Conservation (phyloP, 1,139 yeast genomes). For the Magnusiomyces clavatus region DNA sequence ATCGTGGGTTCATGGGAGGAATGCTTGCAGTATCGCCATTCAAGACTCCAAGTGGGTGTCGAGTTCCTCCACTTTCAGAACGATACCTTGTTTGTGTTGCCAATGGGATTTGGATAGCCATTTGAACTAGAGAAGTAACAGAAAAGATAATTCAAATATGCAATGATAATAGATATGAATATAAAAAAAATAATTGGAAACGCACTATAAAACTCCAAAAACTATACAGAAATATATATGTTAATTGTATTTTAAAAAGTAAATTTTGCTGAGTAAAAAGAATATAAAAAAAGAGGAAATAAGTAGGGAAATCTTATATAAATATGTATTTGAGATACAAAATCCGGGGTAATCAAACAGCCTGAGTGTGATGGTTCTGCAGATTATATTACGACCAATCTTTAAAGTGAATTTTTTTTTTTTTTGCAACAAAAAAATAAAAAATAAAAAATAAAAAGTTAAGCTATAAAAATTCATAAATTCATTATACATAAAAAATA, state of each 20-base stretch:
- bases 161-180: neutral
- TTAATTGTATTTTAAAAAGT: no score
- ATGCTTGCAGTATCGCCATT: neutral
- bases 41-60: constrained; percentile 2
- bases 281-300: no score
- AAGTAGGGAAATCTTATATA: no score
- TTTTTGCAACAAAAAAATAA: constrained; percentile 1
- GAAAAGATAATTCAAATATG: neutral
- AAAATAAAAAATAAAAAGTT: neutral
- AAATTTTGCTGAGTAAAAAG: no score
- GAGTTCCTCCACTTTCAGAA: neutral
- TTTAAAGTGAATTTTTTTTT: neutral
- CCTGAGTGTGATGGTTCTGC: no score
- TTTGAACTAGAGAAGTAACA: neutral
- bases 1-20: neutral
- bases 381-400: no score
- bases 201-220: no score
- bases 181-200: no score
- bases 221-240: no score
- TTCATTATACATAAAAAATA: neutral
- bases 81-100: neutral
- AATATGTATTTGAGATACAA: no score
- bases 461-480: neutral
- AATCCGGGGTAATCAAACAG: no score
- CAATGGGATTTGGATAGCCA: neutral